Percentiles rank a stretch among this genome's conserved stretches.
Conservation (phyloP, 2,329 filamentous ascomycete species). For the Colletotrichum siamense region DNA sequence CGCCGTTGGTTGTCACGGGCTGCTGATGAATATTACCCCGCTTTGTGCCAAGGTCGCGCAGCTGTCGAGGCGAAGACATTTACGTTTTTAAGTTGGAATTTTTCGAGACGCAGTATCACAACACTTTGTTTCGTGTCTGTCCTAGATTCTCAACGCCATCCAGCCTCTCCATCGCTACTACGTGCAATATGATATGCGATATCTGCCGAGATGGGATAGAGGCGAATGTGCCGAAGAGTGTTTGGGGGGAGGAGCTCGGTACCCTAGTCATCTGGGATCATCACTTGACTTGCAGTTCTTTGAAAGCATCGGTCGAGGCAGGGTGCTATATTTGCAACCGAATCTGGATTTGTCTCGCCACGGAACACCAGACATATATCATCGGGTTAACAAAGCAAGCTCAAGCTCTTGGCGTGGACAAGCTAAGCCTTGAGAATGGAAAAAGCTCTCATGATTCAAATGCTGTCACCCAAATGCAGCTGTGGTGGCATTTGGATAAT, state of each 20-base stretch:
- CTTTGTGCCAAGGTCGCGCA: too few relatives aligned
- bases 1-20: too few relatives aligned
- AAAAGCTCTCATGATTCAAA: not conserved
- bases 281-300: not conserved
- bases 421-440: not conserved
- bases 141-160: not conserved
- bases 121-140: not conserved
- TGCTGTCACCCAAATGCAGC: not conserved
- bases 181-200: not conserved
- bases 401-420: not conserved
- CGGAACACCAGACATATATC: not conserved
- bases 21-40: too few relatives aligned
- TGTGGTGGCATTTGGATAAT: not conserved
- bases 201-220: not conserved
- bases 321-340: not conserved
- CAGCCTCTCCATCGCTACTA: not conserved
- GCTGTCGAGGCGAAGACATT: too few relatives aligned
- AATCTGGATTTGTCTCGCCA: not conserved
- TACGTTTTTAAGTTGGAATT: too few relatives aligned
- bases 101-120: too few relatives aligned
- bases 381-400: fast-evolving
- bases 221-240: not conserved
- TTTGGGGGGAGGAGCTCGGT: too few relatives aligned
- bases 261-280: not conserved
- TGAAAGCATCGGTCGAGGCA: not conserved